Percentiles rank a stretch among this genome's conserved stretches.
Conservation (phyloP, 176 grass and related monocot genomes). For the Musa acuminata region DNA sequence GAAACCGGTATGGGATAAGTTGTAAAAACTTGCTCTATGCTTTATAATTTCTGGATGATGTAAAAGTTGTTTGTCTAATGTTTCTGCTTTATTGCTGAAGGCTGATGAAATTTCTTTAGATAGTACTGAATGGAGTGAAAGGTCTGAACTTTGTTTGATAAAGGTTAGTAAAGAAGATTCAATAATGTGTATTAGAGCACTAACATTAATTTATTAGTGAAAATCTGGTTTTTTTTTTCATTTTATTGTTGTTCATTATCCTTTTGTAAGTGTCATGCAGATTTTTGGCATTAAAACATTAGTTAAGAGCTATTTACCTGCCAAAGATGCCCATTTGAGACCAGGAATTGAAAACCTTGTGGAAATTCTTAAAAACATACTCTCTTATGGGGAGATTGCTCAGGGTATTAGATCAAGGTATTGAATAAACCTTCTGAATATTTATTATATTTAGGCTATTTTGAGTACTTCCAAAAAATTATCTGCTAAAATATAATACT, state of each 20-base stretch:
- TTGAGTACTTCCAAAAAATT: not conserved
- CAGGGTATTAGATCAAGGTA: conserved; percentile 71
- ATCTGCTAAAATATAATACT: conserved; percentile 11
- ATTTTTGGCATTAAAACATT: conserved; percentile 96
- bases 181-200: conserved; percentile 8
- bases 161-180: conserved; percentile 45
- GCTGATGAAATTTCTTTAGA: conserved; percentile 37
- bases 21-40: not conserved
- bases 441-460: conserved; percentile 12
- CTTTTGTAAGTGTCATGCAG: conserved; percentile 29
- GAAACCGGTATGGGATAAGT: no score
- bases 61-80: conserved; percentile 4
- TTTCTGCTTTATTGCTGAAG: conserved; percentile 32
- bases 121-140: conserved; percentile 81
- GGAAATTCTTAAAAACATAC: conserved; percentile 72
- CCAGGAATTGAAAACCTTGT: conserved; percentile 91
- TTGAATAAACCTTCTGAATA: not conserved
- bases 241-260: conserved; percentile 21
- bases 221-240: conserved; percentile 5
- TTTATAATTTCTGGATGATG: conserved; percentile 22
- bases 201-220: conserved; percentile 4
- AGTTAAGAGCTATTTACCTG: conserved; percentile 92
- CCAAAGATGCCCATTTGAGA: conserved; percentile 65
- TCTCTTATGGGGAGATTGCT: conserved; percentile 86
- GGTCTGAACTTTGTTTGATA: conserved; percentile 51